Percentiles rank a stretch among this genome's conserved stretches.
Conservation (phyloP, 108 stramenopile species). For the Cyclotella atomus region DNA sequence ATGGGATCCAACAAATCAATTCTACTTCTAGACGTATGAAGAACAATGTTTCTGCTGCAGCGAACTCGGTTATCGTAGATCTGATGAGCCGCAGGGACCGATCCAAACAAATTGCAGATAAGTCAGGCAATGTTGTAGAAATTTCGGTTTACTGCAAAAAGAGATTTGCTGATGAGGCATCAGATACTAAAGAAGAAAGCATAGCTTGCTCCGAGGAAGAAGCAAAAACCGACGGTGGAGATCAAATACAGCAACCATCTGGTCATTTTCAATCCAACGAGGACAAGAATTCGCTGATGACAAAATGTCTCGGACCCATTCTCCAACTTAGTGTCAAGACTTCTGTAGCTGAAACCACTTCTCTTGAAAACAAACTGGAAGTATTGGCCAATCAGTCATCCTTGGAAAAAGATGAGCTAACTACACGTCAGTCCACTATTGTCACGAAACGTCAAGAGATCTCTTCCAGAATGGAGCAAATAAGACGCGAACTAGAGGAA, state of each 20-base stretch:
- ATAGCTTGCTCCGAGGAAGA: background rate
- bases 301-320: background rate
- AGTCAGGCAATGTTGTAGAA: conserved; percentile 14
- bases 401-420: background rate
- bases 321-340: background rate
- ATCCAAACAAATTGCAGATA: conserved; percentile 16
- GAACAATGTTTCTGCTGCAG: background rate
- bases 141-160: conserved; percentile 10
- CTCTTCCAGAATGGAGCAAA: background rate
- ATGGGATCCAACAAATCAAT: background rate
- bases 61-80: background rate
- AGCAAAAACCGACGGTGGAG: background rate
- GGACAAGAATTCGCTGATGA: background rate
- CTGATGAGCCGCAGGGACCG: conserved; percentile 18
- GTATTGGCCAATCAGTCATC: background rate
- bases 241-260: background rate
- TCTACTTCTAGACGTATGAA: background rate
- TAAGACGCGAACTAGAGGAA: conserved; percentile 19
- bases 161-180: background rate
- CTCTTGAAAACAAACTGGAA: background rate
- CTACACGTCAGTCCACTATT: conserved; percentile 2
- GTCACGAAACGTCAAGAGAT: conserved; percentile 10
- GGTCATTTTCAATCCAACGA: conserved; percentile 8
- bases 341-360: background rate
- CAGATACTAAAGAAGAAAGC: background rate